Base-by-base conservation (phyloP, 2,329 filamentous ascomycete genomes). In the Mycosphaerella sp. region DNA sequence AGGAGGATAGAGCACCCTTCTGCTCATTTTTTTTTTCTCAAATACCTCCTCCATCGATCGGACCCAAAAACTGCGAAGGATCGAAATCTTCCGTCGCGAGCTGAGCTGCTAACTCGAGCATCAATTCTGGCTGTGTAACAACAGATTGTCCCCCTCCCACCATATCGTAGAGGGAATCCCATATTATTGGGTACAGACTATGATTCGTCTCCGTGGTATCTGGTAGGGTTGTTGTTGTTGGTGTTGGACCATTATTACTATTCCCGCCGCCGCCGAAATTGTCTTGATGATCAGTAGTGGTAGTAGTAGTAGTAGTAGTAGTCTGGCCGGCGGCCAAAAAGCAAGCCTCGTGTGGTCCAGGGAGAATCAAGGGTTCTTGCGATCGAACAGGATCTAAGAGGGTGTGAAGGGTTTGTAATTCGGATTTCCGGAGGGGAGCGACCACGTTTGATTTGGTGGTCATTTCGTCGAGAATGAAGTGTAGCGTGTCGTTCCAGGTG, bases 401-500 rank as follows among this genome's bases (percentile, higher is more conserved):
- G n/a, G 50, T 44, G 34, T 61, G 55, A 10, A 61, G 43, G 4
- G 51, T 50, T 21, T 56, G 41, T 8, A 61, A 34, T 36, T 61
- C 59, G 37, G 47, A 41, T 49, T 57, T 58, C 14, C 55, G 47
- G 27, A 60, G 45, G 2, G 48, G 51, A 9, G 58, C 59, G 8
- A 62, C 50, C 14, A 55, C 51, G 36, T 62, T 62, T 9, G 54
- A 51, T 17, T 57, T 50, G 2, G 49, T 43, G 21, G 53, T 44
- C 59, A 62, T 60, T 42, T 60, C 56, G 14, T 59, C 55, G 4
- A 62, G 49, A 18, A 60, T 45, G 32, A 49, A 44, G 28, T 55
- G 50, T 13, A 57, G 39, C 9, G 52, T 53, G 4, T 40, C 41
- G 14, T 52, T 52, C 49, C 57, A 59, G 9, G 37, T 39, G 16